phyloP scores from a whole-genome alignment of 805 yeast species.

The Candida maris region DNA sequence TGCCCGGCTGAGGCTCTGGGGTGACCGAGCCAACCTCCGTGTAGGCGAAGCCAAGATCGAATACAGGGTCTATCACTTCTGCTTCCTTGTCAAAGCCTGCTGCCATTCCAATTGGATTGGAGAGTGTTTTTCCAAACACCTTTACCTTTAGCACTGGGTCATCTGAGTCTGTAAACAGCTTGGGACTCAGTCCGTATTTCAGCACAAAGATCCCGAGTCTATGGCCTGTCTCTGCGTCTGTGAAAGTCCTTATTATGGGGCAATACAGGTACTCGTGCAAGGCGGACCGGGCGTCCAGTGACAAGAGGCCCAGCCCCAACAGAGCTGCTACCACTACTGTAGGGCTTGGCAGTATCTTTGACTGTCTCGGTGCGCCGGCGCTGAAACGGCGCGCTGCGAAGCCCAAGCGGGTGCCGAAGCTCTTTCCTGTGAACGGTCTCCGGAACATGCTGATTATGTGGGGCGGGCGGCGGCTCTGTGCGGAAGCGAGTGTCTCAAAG shows the following conservation, averaged over 20 bases:
- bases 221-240: constrained; percentile 89
- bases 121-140: constrained; percentile 61
- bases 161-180: constrained; percentile 49
- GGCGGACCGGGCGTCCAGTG: constrained; percentile 77
- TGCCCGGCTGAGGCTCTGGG: constrained; percentile 91
- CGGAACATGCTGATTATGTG: too few relatives aligned
- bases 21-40: constrained; percentile 94
- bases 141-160: constrained; percentile 52
- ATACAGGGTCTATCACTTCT: constrained; percentile 80
- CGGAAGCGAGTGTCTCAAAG: too few relatives aligned
- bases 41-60: constrained; percentile 77
- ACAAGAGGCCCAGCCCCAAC: constrained; percentile 44
- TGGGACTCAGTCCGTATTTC: constrained; percentile 68
- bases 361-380: constrained; percentile 3
- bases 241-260: constrained; percentile 64
- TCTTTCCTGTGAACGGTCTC: too few relatives aligned
- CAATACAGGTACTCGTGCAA: constrained; percentile 77
- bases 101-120: constrained; percentile 86
- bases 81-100: constrained; percentile 96
- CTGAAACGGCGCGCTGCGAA: too few relatives aligned
- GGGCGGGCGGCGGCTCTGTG: too few relatives aligned
- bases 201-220: constrained; percentile 64
- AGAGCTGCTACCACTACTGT: constrained; percentile 23
- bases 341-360: constrained; percentile 13
- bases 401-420: too few relatives aligned